A percentile compares a stretch with the other conserved stretches of the same genome.
Evolutionary conservation across 2,329 filamentous ascomycete species (phyloP).

Genomic region (Diaporthe capsici): DNA sequence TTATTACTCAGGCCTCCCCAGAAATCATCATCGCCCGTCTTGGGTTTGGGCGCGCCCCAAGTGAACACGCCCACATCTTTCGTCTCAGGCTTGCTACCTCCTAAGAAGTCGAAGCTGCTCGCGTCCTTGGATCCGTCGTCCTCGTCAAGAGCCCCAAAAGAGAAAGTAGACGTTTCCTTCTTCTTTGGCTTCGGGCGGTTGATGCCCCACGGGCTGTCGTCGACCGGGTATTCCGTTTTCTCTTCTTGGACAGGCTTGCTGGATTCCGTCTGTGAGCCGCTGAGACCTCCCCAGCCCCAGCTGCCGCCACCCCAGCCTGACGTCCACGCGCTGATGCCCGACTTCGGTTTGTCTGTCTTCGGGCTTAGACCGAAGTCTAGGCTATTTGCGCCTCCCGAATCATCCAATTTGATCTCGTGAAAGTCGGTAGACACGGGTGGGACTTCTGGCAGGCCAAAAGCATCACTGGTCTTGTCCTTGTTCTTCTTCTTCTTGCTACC

Average conservation of each 20-base stretch:
- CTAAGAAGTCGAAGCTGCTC: constrained; percentile 36
- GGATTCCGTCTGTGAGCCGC: constrained; percentile 40
- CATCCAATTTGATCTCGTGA: constrained; percentile 77
- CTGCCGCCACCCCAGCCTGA: constrained; percentile 70
- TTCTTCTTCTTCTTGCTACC: constrained; percentile 70
- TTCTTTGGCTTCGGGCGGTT: constrained; percentile 66
- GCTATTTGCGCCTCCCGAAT: constrained; percentile 53
- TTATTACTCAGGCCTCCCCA: constrained; percentile 41
- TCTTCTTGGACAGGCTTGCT: constrained; percentile 49
- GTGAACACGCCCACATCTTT: constrained; percentile 50
- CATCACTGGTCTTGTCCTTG: constrained; percentile 54
- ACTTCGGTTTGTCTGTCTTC: constrained; percentile 36
- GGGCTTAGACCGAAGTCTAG: constrained; percentile 68
- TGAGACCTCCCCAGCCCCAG: constrained; percentile 53
- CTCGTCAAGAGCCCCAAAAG: constrained; percentile 64
- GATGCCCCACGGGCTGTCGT: constrained; percentile 65
- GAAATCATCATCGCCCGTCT: constrained; percentile 55
- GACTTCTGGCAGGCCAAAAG: constrained; percentile 45
- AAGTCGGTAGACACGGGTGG: constrained; percentile 60
- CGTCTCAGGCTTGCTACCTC: constrained; percentile 48
- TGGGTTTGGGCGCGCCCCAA: constrained; percentile 52
- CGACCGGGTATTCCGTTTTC: constrained; percentile 57
- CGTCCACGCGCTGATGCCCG: constrained; percentile 70
- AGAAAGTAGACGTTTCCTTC: constrained; percentile 60
- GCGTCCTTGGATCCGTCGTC: constrained; percentile 52